Conservation (phyloP, 202 grass and related monocot genomes). For the Miscanthus sacchariflorus region DNA sequence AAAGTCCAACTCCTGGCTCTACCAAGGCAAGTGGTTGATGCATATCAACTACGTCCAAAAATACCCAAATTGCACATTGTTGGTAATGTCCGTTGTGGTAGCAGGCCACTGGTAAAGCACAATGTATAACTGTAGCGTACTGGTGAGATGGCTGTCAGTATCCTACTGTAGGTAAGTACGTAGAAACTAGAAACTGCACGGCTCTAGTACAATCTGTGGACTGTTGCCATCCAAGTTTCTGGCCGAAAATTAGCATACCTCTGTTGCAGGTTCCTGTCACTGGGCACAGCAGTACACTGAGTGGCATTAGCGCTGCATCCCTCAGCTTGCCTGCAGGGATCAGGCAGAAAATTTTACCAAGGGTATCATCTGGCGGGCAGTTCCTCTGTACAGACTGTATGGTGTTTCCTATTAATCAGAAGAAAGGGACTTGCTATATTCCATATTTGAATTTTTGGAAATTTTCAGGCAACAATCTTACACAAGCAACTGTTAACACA, state of each 20-base stretch:
- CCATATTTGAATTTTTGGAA: background rate
- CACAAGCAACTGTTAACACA: too few relatives aligned
- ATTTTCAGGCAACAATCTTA: background rate
- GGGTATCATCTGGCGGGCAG: background rate
- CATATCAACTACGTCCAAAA: background rate
- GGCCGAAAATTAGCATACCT: conserved; percentile 10
- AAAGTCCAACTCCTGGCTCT: background rate
- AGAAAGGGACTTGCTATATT: background rate
- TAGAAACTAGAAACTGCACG: conserved; percentile 26
- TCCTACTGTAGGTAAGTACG: conserved; percentile 30
- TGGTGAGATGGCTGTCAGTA: background rate
- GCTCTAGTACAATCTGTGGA: background rate
- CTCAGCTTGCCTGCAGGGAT: background rate
- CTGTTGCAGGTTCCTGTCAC: conserved; percentile 24
- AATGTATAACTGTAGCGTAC: conserved; percentile 9
- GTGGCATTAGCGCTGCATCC: background rate
- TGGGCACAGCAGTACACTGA: background rate
- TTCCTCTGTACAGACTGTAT: background rate
- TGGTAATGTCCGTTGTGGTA: conserved; percentile 3
- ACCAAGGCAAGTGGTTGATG: background rate
- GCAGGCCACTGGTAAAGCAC: background rate
- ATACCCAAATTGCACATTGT: conserved; percentile 2
- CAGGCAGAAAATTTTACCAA: background rate
- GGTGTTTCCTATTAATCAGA: background rate
- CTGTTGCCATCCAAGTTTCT: conserved; percentile 21